Percentiles rank a stretch among this genome's conserved stretches.
These are phyloP conservation scores for Solanum corneliomulleri DNA, from an alignment of 257 asterid genomes.

Conservation along the genomic window DNA sequence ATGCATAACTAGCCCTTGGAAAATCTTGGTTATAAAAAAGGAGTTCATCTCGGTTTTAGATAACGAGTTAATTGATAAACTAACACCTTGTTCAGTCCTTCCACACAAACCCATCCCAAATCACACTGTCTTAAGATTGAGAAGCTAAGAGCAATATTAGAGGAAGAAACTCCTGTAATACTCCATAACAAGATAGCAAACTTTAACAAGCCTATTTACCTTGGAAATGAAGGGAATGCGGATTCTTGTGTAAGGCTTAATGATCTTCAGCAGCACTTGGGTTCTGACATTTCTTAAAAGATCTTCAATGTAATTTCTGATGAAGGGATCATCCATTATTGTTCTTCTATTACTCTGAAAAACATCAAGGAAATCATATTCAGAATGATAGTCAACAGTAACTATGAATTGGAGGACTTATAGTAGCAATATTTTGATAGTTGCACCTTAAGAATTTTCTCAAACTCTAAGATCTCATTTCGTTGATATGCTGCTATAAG, in stretches of 20 bases:
- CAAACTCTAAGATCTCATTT: conserved; percentile 92
- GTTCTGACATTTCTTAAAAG: conserved; percentile 95
- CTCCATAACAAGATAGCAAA: not conserved
- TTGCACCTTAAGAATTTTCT: conserved; percentile 84
- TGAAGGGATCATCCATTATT: conserved; percentile 96
- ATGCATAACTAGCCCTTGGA: not conserved
- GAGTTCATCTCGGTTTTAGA: not conserved
- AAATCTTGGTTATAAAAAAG: not conserved
- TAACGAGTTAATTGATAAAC: not conserved
- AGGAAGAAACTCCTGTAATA: not conserved
- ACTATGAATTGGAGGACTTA: not conserved
- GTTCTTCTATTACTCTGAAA: conserved; percentile 92
- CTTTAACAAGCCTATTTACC: conserved; percentile 21
- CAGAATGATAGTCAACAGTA: not conserved
- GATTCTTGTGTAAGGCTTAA: conserved; percentile 93
- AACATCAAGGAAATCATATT: not conserved
- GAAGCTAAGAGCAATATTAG: not conserved
- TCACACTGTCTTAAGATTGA: not conserved
- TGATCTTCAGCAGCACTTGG: conserved; percentile 93
- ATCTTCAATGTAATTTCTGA: conserved; percentile 95
- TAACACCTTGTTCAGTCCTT: not conserved
- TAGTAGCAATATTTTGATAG: not conserved
- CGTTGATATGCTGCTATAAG: conserved; percentile 94
- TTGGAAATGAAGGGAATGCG: conserved; percentile 93
- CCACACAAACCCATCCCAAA: not conserved